Percentiles rank a stretch among this genome's conserved stretches.
phyloP scores from a whole-genome alignment of 148 eudicot species.

The Silene latifolia region DNA sequence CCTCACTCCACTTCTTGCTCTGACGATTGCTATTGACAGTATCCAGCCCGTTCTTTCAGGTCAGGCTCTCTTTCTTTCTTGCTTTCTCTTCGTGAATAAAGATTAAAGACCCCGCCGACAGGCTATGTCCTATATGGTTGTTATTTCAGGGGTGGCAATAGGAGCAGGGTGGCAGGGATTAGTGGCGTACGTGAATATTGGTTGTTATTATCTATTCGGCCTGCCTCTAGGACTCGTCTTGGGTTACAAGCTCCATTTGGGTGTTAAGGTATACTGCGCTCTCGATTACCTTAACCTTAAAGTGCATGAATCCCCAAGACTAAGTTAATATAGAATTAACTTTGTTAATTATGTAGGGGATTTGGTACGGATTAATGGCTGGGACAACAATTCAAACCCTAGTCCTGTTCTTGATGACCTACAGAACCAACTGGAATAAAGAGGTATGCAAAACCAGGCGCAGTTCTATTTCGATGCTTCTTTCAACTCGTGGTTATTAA shows the following conservation, averaged over 20 bases:
- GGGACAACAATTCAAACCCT: constrained; percentile 13
- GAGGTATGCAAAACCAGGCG: constrained; percentile 7
- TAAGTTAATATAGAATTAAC: background rate
- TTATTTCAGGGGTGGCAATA: constrained; percentile 34
- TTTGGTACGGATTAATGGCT: constrained; percentile 15
- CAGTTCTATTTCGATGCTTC: background rate
- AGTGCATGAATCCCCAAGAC: too few species aligned
- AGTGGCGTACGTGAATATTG: constrained; percentile 32
- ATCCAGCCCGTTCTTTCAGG: constrained; percentile 39
- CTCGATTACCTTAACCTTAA: background rate
- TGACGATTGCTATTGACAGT: constrained; percentile 26
- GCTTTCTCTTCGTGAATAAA: background rate
- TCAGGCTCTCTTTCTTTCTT: background rate
- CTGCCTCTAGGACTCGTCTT: constrained; percentile 28
- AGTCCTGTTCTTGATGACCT: constrained; percentile 12
- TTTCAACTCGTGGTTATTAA: background rate
- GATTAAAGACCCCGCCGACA: background rate
- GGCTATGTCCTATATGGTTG: too few species aligned
- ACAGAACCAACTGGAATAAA: constrained; percentile 11
- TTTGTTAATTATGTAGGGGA: constrained; percentile 12
- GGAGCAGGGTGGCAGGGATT: constrained; percentile 34
- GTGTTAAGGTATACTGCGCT: constrained; percentile 17
- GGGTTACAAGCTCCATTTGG: constrained; percentile 21
- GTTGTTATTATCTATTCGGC: constrained; percentile 28
- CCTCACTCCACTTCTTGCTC: constrained; percentile 28